Base-by-base conservation (phyloP, 1,284 basidiomycete species). In the Papiliotrema laurentii region DNA sequence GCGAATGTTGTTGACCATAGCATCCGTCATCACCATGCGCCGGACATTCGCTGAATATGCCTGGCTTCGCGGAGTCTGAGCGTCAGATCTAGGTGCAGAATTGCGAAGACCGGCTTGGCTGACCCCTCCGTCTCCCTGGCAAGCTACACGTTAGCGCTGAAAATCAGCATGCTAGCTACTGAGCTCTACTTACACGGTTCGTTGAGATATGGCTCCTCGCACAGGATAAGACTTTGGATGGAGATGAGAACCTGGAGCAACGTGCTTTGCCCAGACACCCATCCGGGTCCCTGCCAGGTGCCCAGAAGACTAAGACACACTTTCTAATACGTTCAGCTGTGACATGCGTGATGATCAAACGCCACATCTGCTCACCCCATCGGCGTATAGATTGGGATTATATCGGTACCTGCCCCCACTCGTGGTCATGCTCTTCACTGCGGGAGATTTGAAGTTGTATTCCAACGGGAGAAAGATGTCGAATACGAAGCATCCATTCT, bases 171-270 rank as follows among this genome's bases (percentile, higher is more conserved):
- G 5, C 19, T 13, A 30, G 24, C 30, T 30, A 21, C 46, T 27
- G 36, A 38, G 5, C 18, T 18, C 16, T n/a, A 2, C 60, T 49
- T 28, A 53, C 66, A 88, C 13, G 91, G 91, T 70, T 96, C 91
- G 60, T 91, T 92, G 50, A 87, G 69, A 64, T 88, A 89, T 5
- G 89, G 89, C 59, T 92, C 89, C 11, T 91, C 87, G 54, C 86
- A 89, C 21, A 92, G 75, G 56, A 93, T 92, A 84, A 94, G 87
- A 5, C 87, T 88, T 74, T 93, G 90, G 38, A 93, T 91, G n/a
- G 89, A 92, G 38, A 94, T 86, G 43, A 66, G 52, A 19, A 83
- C 86, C 75, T 89, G 87, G 4, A 91, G 76, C 35, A 92, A 72
- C 4, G 89, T 92, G 14, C 87, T 90, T 67, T 84, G 84, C 35